Percentiles rank a stretch among this genome's conserved stretches.
These are phyloP conservation scores for Carex scoparia DNA, from an alignment of 176 grass and related monocot species.

Conservation along the genomic window DNA sequence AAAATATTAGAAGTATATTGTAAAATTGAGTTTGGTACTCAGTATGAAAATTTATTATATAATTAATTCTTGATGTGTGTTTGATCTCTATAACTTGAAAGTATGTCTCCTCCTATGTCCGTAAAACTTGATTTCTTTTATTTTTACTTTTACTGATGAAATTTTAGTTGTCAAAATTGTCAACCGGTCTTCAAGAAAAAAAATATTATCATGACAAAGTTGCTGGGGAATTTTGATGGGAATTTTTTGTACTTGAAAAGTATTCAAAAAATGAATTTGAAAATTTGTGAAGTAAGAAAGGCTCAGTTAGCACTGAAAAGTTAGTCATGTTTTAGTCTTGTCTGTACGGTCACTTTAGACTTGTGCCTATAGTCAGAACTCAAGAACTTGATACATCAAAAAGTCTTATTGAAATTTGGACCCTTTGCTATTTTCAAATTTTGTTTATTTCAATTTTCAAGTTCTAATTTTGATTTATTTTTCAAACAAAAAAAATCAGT, in stretches of 20 bases:
- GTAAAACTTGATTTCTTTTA: neutral
- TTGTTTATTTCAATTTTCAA: neutral
- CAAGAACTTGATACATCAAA: neutral
- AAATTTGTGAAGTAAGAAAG: neutral
- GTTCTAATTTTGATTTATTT: neutral
- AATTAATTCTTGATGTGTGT: too few relatives aligned
- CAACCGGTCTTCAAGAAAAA: neutral
- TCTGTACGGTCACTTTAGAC: neutral
- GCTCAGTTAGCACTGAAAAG: neutral
- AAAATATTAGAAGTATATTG: too few relatives aligned
- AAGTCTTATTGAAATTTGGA: neutral
- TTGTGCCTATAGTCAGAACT: neutral
- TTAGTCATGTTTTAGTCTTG: neutral
- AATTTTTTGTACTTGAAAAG: neutral
- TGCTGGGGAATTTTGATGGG: neutral
- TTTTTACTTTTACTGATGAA: neutral
- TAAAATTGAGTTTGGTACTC: neutral
- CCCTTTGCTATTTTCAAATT: neutral
- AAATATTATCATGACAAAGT: neutral
- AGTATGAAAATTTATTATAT: neutral
- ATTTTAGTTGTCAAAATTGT: neutral
- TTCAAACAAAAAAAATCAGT: neutral
- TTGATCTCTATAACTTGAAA: too few relatives aligned
- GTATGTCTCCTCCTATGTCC: too few relatives aligned
- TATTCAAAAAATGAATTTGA: neutral